Base-by-base conservation (phyloP, 2,329 filamentous ascomycete genomes). In the Oidium heveae region DNA sequence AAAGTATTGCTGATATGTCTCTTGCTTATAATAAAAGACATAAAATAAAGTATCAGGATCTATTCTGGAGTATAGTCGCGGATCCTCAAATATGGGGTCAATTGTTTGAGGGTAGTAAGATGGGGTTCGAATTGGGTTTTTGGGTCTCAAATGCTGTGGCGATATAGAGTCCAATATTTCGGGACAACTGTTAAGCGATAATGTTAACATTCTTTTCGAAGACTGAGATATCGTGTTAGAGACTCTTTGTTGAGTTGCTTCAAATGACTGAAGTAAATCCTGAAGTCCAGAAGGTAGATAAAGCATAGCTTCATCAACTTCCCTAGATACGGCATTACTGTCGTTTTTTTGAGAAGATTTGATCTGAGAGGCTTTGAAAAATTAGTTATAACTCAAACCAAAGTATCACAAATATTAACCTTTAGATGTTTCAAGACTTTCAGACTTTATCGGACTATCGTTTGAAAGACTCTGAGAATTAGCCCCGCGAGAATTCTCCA, bases 11-110 rank as follows among this genome's bases (percentile, higher is more conserved):
- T 96, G 88, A 62, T 94, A 88, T 0, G 87, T 88, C 28, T 87
- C 87, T 68, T 98, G 91, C 61, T 89, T 86, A 72, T 98, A 98
- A 73, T 98, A 98, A 70, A 98, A 98, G 49, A 94, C 84, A 69
- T 98, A 98, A 69, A 98, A 98, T 10, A 98, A 74, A 33, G 89
- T 94, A 65, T 98, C 91, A 0, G 88, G 87, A 63, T 98, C 91
- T 57, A 98, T 89, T 56, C 86, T 77, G 28, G 77, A 77, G 68
- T 95, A 98, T 57, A 98, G 70, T 50, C 84, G 75, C 36, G 86
- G 84, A 67, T 98, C 87, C 62, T 95, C 87, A 61, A 96, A 89
- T 59, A 96, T 86, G 1, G 83, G 72, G 44, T 95, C 73, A n/a
- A 88, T 84, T 65, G 95, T 87, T 64, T 93, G 86, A 7, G 91